Base-by-base conservation (phyloP, 2,329 filamentous ascomycete genomes). In the Meredithiella fracta region DNA sequence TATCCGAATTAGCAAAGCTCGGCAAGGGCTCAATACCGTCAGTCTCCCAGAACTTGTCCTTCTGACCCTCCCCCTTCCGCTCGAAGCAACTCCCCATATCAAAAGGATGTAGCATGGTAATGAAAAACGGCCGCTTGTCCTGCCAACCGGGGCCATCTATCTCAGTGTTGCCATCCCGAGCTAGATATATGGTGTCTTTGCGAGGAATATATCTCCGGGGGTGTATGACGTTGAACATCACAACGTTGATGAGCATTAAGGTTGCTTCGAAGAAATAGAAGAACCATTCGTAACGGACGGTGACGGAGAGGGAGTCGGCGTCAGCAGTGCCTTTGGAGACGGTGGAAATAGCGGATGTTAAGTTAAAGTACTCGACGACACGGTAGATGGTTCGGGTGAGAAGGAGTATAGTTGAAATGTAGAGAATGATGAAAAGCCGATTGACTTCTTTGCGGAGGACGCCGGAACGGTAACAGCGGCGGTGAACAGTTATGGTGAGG, bases 251-350 rank as follows among this genome's bases (percentile, higher is more conserved):
- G 1, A 79, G 61, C 77, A 80, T 80, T 11, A 78, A 63, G 0
- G 63, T 60, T 1, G 70, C 73, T 65, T 81, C 77, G 58, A 80
- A 80, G 20, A 79, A 68, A 61, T 75, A 78, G 59, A 80, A 80
- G 64, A 72, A 80, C 70, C 72, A 77, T 64, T 81, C 77, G 60
- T 78, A 75, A 22, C 74, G 69, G n/a, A 79, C 58, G 22, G 77
- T 65, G 0, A 73, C 70, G 9, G 68, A 72, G 1, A 75, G 59
- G 6, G n/a, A 23, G 15, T n/a, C n/a, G 1, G 60, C 62, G 29
- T 53, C 60, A 2, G 66, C 64, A 37, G 72, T 69, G 51, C 71
- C 65, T 2, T 63, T 66, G 7, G 69, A 63, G 29, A 68, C 66
- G 47, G 65, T 60, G 20, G 65, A 67, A 22, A 68, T 65, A 23